These are phyloP conservation scores for Calophaca sinica DNA, from an alignment of 306 rosid species.

Conservation along the genomic window DNA sequence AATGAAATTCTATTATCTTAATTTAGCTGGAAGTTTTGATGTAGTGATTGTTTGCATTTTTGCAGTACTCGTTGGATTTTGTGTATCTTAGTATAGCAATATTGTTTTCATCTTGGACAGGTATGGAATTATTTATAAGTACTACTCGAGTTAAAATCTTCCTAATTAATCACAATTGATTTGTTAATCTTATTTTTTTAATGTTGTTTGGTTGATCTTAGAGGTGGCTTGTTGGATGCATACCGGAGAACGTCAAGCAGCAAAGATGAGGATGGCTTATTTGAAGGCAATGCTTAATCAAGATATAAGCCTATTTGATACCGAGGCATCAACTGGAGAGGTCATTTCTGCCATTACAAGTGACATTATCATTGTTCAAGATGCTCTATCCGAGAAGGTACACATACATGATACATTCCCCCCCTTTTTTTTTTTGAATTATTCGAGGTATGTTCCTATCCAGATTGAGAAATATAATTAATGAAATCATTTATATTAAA, in stretches of 20 bases:
- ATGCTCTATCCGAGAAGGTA: conserved; percentile 95
- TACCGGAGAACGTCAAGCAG: conserved; percentile 92
- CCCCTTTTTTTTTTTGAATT: not conserved
- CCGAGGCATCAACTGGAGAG: conserved; percentile 91
- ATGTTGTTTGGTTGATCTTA: conserved; percentile 33
- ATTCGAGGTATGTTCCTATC: not conserved
- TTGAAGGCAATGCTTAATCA: conserved; percentile 84
- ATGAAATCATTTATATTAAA: not conserved
- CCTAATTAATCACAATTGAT: not conserved
- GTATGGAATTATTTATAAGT: conserved; percentile 51
- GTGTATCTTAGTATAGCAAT: conserved; percentile 85
- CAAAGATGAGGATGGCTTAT: conserved; percentile 98
- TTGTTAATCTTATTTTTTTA: not conserved
- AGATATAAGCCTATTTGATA: conserved; percentile 91
- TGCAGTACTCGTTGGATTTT: conserved; percentile 96
- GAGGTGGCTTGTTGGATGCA: conserved; percentile 99
- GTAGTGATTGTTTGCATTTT: conserved; percentile 6
- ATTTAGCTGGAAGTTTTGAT: conserved; percentile 4
- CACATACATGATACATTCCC: not conserved
- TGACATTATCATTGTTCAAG: conserved; percentile 90
- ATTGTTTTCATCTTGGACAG: conserved; percentile 95
- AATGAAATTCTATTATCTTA: not conserved
- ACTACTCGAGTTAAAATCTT: not conserved
- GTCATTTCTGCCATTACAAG: conserved; percentile 89
- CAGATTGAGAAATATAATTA: not conserved